These are phyloP conservation scores for Candida sp. DNA, from an alignment of 1,139 yeast genomes.

Conservation along the genomic window DNA sequence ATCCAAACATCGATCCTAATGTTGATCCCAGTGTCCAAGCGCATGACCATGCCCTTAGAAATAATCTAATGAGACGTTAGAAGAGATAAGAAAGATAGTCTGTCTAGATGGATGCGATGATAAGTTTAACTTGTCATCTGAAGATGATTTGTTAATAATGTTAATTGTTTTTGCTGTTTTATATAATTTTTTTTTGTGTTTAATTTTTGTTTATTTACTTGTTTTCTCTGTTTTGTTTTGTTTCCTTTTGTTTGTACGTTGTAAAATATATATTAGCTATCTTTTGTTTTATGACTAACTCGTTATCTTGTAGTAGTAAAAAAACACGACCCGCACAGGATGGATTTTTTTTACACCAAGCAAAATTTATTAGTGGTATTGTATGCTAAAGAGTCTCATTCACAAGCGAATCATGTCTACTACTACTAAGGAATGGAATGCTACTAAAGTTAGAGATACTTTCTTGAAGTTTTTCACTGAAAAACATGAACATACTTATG, in stretches of 20 bases:
- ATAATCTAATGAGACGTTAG: conserved; percentile 3
- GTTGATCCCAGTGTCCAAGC: conserved; percentile 46
- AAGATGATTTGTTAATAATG: no score
- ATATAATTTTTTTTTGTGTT: no score
- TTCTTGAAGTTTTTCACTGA: conserved; percentile 76
- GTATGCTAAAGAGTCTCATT: conserved; percentile 4
- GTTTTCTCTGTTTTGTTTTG: neutral
- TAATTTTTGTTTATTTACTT: neutral
- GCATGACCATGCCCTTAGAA: conserved; percentile 31
- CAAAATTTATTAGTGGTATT: no score
- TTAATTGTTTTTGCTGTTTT: no score
- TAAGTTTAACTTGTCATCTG: no score
- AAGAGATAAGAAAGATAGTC: neutral
- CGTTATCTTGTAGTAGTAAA: no score
- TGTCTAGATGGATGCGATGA: no score
- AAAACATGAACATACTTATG: conserved; percentile 70
- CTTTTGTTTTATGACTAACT: no score
- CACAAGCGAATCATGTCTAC: conserved; percentile 9
- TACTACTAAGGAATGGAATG: conserved; percentile 50
- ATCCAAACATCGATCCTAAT: conserved; percentile 42
- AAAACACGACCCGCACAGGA: conserved; percentile 2
- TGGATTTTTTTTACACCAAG: neutral
- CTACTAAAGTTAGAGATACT: conserved; percentile 77
- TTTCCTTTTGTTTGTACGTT: neutral
- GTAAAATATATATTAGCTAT: neutral